These are phyloP conservation scores for Hyphopichia khmerensis DNA, from an alignment of 1,139 yeast genomes.

Conservation along the genomic window DNA sequence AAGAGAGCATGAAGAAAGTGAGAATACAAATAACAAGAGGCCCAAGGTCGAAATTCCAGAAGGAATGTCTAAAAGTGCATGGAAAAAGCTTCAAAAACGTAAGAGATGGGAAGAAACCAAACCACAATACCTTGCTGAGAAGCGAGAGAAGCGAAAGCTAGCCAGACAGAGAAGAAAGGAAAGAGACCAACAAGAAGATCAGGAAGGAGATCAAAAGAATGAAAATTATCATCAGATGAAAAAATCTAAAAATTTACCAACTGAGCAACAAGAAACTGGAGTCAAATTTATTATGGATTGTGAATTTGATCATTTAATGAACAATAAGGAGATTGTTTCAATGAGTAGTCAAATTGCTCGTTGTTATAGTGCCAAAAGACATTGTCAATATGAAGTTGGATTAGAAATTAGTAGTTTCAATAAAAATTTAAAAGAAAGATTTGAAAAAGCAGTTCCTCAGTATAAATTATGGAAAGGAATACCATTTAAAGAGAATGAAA, in stretches of 20 bases:
- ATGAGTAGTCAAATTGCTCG: conserved; percentile 80
- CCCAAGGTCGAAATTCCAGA: conserved; percentile 52
- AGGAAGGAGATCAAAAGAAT: conserved; percentile 13
- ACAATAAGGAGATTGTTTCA: conserved; percentile 72
- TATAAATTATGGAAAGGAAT: conserved; percentile 68
- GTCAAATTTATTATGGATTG: conserved; percentile 75
- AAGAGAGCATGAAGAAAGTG: background rate
- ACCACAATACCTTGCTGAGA: conserved; percentile 51
- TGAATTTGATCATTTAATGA: conserved; percentile 87
- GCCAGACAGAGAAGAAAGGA: conserved; percentile 32
- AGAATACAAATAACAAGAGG: conserved; percentile 8
- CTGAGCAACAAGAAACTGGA: conserved; percentile 44
- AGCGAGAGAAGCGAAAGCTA: conserved; percentile 55
- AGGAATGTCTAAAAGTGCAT: conserved; percentile 82
- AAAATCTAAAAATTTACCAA: conserved; percentile 33
- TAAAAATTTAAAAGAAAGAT: conserved; percentile 63
- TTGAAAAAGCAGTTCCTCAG: conserved; percentile 59
- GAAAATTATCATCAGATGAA: conserved; percentile 24
- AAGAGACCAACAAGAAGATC: conserved; percentile 13
- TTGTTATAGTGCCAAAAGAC: conserved; percentile 74
- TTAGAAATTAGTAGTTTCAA: conserved; percentile 66
- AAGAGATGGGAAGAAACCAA: conserved; percentile 65
- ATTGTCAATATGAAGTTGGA: conserved; percentile 58
- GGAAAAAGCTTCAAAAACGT: conserved; percentile 67
- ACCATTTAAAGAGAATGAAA: conserved; percentile 46